Conservation (phyloP, 2,329 filamentous ascomycete species). For the Ophiostoma sp. region DNA sequence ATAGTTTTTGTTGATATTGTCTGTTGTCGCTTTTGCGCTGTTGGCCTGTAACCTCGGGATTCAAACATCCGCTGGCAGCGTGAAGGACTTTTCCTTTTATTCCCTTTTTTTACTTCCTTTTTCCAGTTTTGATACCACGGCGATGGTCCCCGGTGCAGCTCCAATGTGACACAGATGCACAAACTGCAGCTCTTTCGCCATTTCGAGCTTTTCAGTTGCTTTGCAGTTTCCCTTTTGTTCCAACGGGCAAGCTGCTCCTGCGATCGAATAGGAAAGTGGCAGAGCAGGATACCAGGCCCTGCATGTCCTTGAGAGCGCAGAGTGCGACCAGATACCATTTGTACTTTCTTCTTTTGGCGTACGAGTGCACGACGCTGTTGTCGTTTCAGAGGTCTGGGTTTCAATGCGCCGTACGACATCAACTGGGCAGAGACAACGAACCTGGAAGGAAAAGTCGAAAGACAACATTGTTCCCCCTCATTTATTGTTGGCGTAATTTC, state of each 20-base stretch:
- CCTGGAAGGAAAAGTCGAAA: background rate
- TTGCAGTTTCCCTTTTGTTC: background rate
- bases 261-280: constrained; percentile 1
- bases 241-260: background rate
- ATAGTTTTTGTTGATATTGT: background rate
- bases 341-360: background rate
- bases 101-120: background rate
- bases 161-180: background rate
- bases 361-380: background rate
- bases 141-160: constrained; percentile 4
- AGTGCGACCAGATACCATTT: background rate
- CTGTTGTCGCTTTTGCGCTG: too few species aligned
- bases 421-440: background rate
- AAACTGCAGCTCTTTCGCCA: background rate
- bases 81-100: background rate
- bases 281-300: background rate
- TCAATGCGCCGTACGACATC: background rate
- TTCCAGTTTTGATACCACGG: constrained; percentile 4
- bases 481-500: background rate
- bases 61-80: background rate
- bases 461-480: background rate
- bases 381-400: background rate
- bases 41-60: background rate
- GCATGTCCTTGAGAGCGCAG: background rate
- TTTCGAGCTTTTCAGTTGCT: background rate